Base-by-base conservation (phyloP, 495 filamentous ascomycete species). In the Delitschia confertaspora region DNA sequence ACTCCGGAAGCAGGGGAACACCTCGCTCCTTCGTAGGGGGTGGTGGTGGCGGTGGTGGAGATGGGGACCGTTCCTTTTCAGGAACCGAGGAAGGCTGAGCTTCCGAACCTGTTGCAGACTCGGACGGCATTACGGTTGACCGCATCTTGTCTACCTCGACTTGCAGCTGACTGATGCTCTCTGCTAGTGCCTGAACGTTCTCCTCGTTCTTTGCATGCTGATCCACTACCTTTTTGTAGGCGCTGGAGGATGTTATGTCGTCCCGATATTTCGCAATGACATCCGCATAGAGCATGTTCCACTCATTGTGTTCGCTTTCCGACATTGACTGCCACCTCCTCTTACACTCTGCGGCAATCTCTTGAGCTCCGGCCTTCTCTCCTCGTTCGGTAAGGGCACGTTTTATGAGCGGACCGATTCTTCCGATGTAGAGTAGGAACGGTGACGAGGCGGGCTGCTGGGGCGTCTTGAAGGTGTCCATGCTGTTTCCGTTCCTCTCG, bases 141-240 rank as follows among this genome's bases (percentile, higher is more conserved):
- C 43, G 42, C 53, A 51, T 56, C 19, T 47, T 21, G 16, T 56
- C 53, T 6, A 56, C 53, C 29, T 56, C 53, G 6, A 56, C 44
- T 30, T 56, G 53, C 16, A 56, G 53, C 22, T 56, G 53, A 21
- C 39, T 56, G 43, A 56, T 56, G 43, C 53, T 56, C 10, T 50
- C 24, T 0, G 47, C 53, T 7, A 56, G 39, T 2, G 42, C 47
- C 29, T 56, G 53, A 7, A 56, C 53, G 24, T 46, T 51, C 23
- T 51, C 43, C 26, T 56, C 47, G 26, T 45, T 56, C 33, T 51
- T 51, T 1, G 33, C 39, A 20, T 51, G 53, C 26, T 56, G 53
- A 30, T 56, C 47, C 10, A 51, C 38, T 6, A 56, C 43, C 20
- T 42, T 51, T 30, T 40, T 56, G 27, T 51, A 51, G 11, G 43